A percentile compares a stretch with the other conserved stretches of the same genome.
Conservation (phyloP, 257 asterid genomes). For the Plantago ovata region DNA sequence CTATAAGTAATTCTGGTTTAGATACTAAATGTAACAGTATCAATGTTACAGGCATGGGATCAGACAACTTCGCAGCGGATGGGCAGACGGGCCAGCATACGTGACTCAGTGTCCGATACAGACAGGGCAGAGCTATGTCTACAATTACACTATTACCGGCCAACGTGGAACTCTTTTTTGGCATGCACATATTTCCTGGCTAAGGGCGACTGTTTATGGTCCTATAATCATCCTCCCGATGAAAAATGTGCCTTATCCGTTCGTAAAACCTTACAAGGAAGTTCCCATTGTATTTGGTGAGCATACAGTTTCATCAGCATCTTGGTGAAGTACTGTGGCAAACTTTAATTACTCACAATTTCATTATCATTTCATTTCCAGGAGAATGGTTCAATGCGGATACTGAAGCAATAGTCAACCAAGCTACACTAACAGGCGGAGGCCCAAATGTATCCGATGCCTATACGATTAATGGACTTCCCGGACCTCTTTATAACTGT, state of each 20-base stretch:
- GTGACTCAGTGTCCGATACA: slow-evolving; percentile 54
- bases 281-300: slow-evolving; percentile 65
- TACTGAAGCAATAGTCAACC: slow-evolving; percentile 28
- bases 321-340: neutral
- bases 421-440: slow-evolving; percentile 37
- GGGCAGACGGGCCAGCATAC: slow-evolving; percentile 61
- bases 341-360: neutral
- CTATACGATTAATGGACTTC: slow-evolving; percentile 44
- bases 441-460: slow-evolving; percentile 46
- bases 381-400: slow-evolving; percentile 53
- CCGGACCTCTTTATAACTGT: slow-evolving; percentile 42
- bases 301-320: neutral
- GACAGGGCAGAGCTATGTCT: slow-evolving; percentile 40
- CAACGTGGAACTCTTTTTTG: slow-evolving; percentile 62
- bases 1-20: too few species aligned
- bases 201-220: slow-evolving; percentile 52
- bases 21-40: neutral
- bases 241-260: slow-evolving; percentile 41
- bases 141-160: slow-evolving; percentile 37
- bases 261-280: slow-evolving; percentile 48
- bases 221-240: slow-evolving; percentile 56
- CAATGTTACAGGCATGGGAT: slow-evolving; percentile 45
- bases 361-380: neutral
- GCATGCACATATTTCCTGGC: slow-evolving; percentile 57
- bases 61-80: slow-evolving; percentile 43